Base-by-base conservation (phyloP, 2,329 filamentous ascomycete species). In the Tolypocladium ovalisporum region DNA sequence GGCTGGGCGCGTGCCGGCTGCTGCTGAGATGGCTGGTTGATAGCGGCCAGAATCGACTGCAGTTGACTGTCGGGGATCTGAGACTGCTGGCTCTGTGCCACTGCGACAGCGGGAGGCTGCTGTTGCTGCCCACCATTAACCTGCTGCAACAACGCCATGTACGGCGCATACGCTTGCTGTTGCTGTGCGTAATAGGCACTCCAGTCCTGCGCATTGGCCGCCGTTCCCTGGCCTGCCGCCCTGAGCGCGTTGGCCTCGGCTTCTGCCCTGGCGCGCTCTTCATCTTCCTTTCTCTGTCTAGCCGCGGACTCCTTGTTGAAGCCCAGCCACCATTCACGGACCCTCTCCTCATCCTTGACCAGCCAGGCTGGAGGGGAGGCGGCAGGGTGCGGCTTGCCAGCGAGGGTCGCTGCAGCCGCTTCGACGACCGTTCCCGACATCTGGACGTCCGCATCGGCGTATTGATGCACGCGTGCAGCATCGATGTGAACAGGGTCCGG, bases 311-410 rank as follows among this genome's bases (percentile, higher is more conserved):
- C 75, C 58, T 71, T 74, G 56, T 74, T 73, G 60, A 75, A 78
- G 0, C 79, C 79, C 13, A 75, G 67, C 70, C 76, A 78, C 81
- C 81, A 85, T 60, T 81, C 76, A 12, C 75, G 74, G 0, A 77
- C 70, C 59, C 75, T 75, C 36, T 76, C 76, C 3, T 74, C 67
- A 36, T 79, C 73, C 27, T 75, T 68, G 12, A 68, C 69, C 61
- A 84, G 74, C 75, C 80, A 82, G 22, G 75, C 74, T 1, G 82
- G 80, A 4, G 82, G 78, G 49, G 79, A 74, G 1, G 65, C 76
- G 2, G 80, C 69, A 17, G 80, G 81, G 59, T 73, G 80, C 8
- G 78, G 73, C 59, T 77, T 75, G 56, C 71, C 72, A 51, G 72
- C 72, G 10, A 82, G 66, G 42, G 70, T 66, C 36, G 71, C 73